phyloP scores from a whole-genome alignment of 2,329 filamentous ascomycete species.

The Beauveria varroae region DNA sequence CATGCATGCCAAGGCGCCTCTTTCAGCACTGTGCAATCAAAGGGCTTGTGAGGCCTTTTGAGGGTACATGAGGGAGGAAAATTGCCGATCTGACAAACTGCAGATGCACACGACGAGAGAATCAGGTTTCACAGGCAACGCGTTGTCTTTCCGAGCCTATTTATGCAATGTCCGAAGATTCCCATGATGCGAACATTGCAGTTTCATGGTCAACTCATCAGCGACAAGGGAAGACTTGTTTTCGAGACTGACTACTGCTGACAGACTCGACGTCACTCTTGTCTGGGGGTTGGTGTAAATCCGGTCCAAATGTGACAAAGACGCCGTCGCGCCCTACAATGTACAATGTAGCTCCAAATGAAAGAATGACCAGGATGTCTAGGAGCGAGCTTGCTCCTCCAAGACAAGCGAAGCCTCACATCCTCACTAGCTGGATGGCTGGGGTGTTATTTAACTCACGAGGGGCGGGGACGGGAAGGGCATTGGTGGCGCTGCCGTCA shows the following conservation, averaged over 20 bases:
- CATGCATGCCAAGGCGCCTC: slow-evolving; percentile 2
- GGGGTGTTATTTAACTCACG: neutral
- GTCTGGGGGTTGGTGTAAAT: too few relatives aligned
- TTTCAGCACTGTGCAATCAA: neutral
- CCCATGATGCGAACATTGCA: too few relatives aligned
- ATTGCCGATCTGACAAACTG: neutral
- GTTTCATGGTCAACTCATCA: neutral
- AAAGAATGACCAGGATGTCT: neutral
- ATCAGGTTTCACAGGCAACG: neutral
- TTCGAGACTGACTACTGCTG: neutral
- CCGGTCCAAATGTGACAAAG: neutral
- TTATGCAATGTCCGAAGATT: too few relatives aligned
- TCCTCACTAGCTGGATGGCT: too few relatives aligned
- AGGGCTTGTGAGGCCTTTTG: neutral
- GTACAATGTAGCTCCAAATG: neutral
- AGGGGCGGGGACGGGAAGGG: neutral
- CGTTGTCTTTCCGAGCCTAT: neutral
- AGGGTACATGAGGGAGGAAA: neutral
- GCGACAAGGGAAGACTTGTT: neutral
- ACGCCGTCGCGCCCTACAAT: neutral
- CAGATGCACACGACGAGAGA: neutral
- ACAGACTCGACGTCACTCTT: too few relatives aligned
- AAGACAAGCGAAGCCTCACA: too few relatives aligned
- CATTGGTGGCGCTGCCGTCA: neutral
- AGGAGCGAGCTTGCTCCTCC: too few relatives aligned